Percentiles rank a stretch among this genome's conserved stretches.
Evolutionary conservation across 2,329 filamentous ascomycete genomes (phyloP).

Genomic region (Aureobasidium namibiae): DNA sequence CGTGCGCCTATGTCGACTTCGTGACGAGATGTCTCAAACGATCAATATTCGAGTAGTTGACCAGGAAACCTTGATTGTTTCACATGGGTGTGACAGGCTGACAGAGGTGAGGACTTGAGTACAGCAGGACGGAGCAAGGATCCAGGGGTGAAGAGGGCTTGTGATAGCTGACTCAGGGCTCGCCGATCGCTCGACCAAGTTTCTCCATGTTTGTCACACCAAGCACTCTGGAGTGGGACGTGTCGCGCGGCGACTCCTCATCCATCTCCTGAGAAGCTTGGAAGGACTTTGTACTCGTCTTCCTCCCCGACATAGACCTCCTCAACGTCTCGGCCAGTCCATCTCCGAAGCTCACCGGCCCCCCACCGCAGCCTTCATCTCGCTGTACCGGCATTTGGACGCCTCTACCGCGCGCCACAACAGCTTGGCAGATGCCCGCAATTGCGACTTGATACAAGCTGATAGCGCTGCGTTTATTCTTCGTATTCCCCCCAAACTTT

Average conservation of each 20-base stretch:
- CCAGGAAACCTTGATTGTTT: not conserved
- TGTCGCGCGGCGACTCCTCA: not conserved
- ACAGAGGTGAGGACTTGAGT: too few relatives aligned
- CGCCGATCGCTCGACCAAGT: not conserved
- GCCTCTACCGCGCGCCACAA: not conserved
- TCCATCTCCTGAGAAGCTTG: not conserved
- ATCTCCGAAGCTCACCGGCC: not conserved
- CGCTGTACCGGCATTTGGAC: not conserved
- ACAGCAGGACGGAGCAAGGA: not conserved
- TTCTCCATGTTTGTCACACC: constrained; percentile 5
- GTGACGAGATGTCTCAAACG: not conserved
- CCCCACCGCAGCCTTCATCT: not conserved
- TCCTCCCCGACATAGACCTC: not conserved
- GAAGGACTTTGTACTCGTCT: not conserved
- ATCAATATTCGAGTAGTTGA: not conserved
- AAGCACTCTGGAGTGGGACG: not conserved
- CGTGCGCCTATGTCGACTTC: not conserved
- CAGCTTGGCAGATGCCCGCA: constrained; percentile 1
- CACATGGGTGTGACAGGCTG: not conserved
- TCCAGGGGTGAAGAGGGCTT: not conserved
- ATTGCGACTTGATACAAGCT: not conserved
- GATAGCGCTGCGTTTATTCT: constrained; percentile 8
- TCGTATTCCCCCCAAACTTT: not conserved
- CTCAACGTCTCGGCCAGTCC: not conserved
- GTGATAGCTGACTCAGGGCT: not conserved